A percentile compares a stretch with the other conserved stretches of the same genome.
These are phyloP conservation scores for Myriangium duriaei DNA, from an alignment of 2,329 filamentous ascomycete genomes.

Conservation along the genomic window DNA sequence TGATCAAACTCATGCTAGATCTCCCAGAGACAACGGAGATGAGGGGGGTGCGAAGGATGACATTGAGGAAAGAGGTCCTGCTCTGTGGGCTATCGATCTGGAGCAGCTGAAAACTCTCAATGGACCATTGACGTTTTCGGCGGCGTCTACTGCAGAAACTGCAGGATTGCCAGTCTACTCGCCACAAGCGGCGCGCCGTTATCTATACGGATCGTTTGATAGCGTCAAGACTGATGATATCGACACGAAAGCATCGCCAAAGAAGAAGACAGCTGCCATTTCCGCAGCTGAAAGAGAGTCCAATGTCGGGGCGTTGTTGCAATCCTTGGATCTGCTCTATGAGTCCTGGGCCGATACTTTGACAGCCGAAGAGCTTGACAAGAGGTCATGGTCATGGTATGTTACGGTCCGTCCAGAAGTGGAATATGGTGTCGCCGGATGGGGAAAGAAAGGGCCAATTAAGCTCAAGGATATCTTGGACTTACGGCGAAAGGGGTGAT, in stretches of 20 bases:
- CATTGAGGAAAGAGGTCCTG: conserved; percentile 30
- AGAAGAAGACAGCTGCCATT: conserved; percentile 37
- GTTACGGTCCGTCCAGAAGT: conserved; percentile 63
- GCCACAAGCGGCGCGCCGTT: conserved; percentile 54
- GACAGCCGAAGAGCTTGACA: conserved; percentile 54
- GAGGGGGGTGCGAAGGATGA: conserved; percentile 11
- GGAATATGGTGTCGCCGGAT: conserved; percentile 59
- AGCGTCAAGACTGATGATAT: conserved; percentile 20
- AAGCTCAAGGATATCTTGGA: conserved; percentile 54
- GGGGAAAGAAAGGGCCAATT: conserved; percentile 68
- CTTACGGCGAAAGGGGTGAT: conserved; percentile 33
- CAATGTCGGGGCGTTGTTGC: conserved; percentile 58
- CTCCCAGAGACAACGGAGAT: conserved; percentile 1
- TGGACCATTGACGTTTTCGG: conserved; percentile 10
- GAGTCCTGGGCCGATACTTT: conserved; percentile 61
- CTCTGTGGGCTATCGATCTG: conserved; percentile 47
- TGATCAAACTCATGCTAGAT: conserved; percentile 1
- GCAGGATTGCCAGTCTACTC: conserved; percentile 58
- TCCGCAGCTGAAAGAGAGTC: conserved; percentile 50
- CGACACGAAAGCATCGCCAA: conserved; percentile 11
- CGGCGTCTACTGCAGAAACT: conserved; percentile 16
- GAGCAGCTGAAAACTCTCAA: conserved; percentile 37
- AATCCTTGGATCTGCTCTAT: conserved; percentile 58
- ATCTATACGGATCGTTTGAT: conserved; percentile 48
- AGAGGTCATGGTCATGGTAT: conserved; percentile 73